Percentiles rank a stretch among this genome's conserved stretches.
phyloP scores from a whole-genome alignment of 2,329 filamentous ascomycete genomes.

The Neophaeococcomyces mojaviensis region DNA sequence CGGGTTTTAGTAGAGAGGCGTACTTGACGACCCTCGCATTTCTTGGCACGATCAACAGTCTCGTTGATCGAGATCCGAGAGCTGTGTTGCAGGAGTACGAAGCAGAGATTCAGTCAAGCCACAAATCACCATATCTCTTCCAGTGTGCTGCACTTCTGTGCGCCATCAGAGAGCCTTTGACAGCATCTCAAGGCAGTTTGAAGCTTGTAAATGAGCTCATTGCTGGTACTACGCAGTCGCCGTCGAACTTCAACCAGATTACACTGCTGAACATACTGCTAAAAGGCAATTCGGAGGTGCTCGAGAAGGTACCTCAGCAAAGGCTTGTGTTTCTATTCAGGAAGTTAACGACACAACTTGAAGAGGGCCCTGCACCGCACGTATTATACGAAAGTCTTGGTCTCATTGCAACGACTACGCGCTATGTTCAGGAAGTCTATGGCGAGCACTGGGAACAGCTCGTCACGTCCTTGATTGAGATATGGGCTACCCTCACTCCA shows the following conservation, averaged over 20 bases:
- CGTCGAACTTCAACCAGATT: conserved; percentile 69
- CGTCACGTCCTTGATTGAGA: conserved; percentile 50
- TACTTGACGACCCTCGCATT: conserved; percentile 37
- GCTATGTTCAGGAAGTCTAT: conserved; percentile 72
- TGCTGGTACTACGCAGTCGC: conserved; percentile 58
- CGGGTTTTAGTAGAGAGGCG: conserved; percentile 26
- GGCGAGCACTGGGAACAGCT: conserved; percentile 75
- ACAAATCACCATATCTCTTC: conserved; percentile 37
- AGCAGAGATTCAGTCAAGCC: conserved; percentile 28
- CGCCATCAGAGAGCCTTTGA: conserved; percentile 42
- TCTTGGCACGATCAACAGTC: conserved; percentile 30
- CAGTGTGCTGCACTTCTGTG: conserved; percentile 41
- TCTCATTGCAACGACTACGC: conserved; percentile 52
- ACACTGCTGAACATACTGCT: conserved; percentile 71
- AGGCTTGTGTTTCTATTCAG: conserved; percentile 76
- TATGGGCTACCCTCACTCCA: conserved; percentile 48
- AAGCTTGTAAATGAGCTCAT: conserved; percentile 54
- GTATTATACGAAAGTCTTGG: conserved; percentile 35
- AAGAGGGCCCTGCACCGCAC: conserved; percentile 39
- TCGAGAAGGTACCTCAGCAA: conserved; percentile 46
- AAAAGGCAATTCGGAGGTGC: conserved; percentile 40
- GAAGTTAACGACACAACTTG: conserved; percentile 65
- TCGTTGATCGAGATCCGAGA: conserved; percentile 22
- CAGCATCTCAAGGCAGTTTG: conserved; percentile 40
- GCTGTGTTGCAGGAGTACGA: conserved; percentile 26